Evolutionary conservation across 2,329 filamentous ascomycete species (phyloP).

Genomic region (Gnomoniopsis smithogilvyi): DNA sequence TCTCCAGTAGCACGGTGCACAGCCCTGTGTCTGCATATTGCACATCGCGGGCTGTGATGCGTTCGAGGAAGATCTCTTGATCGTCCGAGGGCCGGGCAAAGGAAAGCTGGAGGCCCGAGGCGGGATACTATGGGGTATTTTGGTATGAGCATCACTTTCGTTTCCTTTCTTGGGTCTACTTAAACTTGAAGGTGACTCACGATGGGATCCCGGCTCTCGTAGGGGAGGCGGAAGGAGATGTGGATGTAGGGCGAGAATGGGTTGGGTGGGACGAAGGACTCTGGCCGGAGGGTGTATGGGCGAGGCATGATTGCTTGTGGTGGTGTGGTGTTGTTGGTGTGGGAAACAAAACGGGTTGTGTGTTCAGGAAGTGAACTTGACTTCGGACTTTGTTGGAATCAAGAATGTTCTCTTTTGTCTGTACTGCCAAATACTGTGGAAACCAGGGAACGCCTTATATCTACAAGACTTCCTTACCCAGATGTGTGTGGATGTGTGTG

Average conservation of each 20-base stretch:
- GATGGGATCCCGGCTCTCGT: slow-evolving; percentile 15
- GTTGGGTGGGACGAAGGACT: slow-evolving; percentile 13
- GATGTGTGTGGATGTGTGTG: too few relatives aligned
- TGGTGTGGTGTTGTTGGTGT: background rate
- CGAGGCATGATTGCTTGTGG: slow-evolving; percentile 1
- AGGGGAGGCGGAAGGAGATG: slow-evolving; percentile 14
- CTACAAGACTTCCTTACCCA: too few relatives aligned
- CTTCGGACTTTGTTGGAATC: too few relatives aligned
- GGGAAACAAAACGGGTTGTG: background rate
- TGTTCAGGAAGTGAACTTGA: background rate
- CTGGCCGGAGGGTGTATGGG: slow-evolving; percentile 10
- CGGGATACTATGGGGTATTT: slow-evolving; percentile 4
- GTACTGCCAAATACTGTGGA: too few relatives aligned
- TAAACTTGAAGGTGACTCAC: too few relatives aligned
- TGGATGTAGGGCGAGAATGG: slow-evolving; percentile 11
- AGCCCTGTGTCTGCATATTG: slow-evolving; percentile 7
- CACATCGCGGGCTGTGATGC: slow-evolving; percentile 14
- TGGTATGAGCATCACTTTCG: background rate
- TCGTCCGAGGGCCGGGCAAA: slow-evolving; percentile 8
- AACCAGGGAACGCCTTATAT: too few relatives aligned
- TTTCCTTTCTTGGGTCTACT: too few relatives aligned
- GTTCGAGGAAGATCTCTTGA: slow-evolving; percentile 12
- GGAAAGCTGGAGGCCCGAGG: slow-evolving; percentile 17
- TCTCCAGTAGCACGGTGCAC: slow-evolving; percentile 13
- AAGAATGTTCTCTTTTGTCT: too few relatives aligned